Base-by-base conservation (phyloP, 371 early-diverging fungal genomes). In the Mortierella sp. region DNA sequence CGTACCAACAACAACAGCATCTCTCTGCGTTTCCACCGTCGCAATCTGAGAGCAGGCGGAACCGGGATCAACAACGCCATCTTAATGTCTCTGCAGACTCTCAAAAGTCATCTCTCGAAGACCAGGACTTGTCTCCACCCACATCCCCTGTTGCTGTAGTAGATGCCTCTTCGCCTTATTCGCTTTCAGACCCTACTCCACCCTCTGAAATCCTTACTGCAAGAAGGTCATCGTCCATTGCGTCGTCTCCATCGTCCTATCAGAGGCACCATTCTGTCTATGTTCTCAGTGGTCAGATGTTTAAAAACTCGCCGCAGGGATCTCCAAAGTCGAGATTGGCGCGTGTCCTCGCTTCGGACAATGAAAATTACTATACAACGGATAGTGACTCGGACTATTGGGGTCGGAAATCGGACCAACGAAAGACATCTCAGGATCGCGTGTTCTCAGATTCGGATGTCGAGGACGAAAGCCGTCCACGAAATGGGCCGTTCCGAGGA, bases 191-290 rank as follows among this genome's bases (percentile, higher is more conserved):
- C n/a, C 23, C 70, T 2, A 21, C 62, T 4, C 68, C 64, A 28
- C 77, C 77, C 21, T 67, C 77, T 26, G 77, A 76, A 48, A 72
- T 68, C 9, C 71, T 68, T 7, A 48, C 47, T 0, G 62, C 57
- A 14, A 67, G 77, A 19, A 60, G 72, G 19, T 68, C 77, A 21
- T 76, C 77, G 0, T 79, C 80, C 14, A 18, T 79, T 37, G 80
- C 80, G 4, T 79, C 80, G 3, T 79, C 80, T 11, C 80, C 80
- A 14, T 79, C 80, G 11, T 79, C 80, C 1, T 79, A 79, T 43
- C 80, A 79, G 26, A 57, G 80, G 7, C 80, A 79, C 56, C 80
- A 79, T 18, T 79, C 80, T 4, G 66, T 79, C 6, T 79, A 79
- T 46, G 80, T 79, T 7, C 55, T 79, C 21, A 79, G 80, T 26